A percentile compares a stretch with the other conserved stretches of the same genome.
Evolutionary conservation across 192 early-diverging fungal genomes (phyloP).

Genomic region (Diversispora eburnea): DNA sequence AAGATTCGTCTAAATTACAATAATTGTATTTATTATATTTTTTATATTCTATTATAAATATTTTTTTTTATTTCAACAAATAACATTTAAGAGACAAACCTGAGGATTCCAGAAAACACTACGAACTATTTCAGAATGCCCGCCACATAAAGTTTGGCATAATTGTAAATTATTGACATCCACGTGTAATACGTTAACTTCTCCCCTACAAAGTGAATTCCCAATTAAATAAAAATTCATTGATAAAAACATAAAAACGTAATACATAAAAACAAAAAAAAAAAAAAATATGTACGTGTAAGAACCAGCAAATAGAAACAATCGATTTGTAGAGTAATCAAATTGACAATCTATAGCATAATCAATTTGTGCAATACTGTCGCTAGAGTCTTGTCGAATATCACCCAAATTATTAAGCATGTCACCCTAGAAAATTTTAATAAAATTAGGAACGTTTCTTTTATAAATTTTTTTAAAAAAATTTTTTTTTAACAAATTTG

Average conservation of each 20-base stretch:
- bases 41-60: no score
- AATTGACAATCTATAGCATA: conserved; percentile 85
- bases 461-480: conserved; percentile 9
- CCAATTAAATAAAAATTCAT: not conserved
- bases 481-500: not conserved
- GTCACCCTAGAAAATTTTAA: conserved; percentile 40
- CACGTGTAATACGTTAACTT: conserved; percentile 79
- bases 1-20: conserved; percentile 11
- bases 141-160: conserved; percentile 71
- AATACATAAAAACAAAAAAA: conserved; percentile 5
- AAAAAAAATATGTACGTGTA: conserved; percentile 47
- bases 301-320: conserved; percentile 79
- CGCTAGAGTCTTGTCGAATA: conserved; percentile 54
- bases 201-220: conserved; percentile 52
- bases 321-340: conserved; percentile 58
- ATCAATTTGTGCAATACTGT: conserved; percentile 56
- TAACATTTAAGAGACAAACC: conserved; percentile 36
- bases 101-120: conserved; percentile 68
- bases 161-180: conserved; percentile 68
- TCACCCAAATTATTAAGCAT: conserved; percentile 77
- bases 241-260: not conserved
- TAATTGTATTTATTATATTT: not conserved
- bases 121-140: conserved; percentile 85
- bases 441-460: conserved; percentile 34
- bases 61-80: not conserved